A percentile compares a stretch with the other conserved stretches of the same genome.
These are phyloP conservation scores for Dioscorea dumetorum DNA, from an alignment of 106 monocot genomes.

Conservation along the genomic window DNA sequence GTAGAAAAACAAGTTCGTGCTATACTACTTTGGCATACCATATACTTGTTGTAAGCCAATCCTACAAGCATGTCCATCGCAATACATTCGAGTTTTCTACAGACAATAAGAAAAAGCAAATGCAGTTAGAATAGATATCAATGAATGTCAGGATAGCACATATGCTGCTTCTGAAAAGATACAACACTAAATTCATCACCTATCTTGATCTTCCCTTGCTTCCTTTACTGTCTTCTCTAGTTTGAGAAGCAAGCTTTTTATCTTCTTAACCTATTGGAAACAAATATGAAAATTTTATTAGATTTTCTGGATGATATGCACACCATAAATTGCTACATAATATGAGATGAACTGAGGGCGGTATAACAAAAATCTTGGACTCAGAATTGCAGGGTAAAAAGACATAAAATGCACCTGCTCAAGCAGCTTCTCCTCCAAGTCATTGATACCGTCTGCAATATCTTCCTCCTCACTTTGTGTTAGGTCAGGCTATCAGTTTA, in stretches of 20 bases:
- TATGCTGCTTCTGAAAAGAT: too few species aligned
- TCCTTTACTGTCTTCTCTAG: slow-evolving; percentile 29
- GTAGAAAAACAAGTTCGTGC: too few species aligned
- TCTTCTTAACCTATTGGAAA: slow-evolving; percentile 26
- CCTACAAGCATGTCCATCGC: slow-evolving; percentile 48
- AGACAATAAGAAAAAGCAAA: too few species aligned
- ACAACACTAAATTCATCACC: slow-evolving; percentile 15
- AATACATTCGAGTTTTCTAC: slow-evolving; percentile 32
- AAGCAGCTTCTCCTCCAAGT: slow-evolving; percentile 29
- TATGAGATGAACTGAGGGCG: too few species aligned
- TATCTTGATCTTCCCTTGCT: slow-evolving; percentile 36
- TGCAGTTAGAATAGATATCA: too few species aligned
- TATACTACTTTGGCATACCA: slow-evolving; percentile 21
- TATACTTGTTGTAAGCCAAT: slow-evolving; percentile 49
- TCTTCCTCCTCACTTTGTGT: slow-evolving; percentile 48
- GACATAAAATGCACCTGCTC: slow-evolving; percentile 28
- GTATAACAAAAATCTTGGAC: too few species aligned
- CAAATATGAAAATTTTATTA: too few species aligned
- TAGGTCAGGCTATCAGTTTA: slow-evolving; percentile 44
- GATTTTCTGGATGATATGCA: too few species aligned
- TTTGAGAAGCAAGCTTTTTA: slow-evolving; percentile 26
- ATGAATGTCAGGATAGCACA: too few species aligned
- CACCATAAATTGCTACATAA: too few species aligned
- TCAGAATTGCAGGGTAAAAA: too few species aligned
- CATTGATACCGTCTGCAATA: slow-evolving; percentile 26